A percentile compares a stretch with the other conserved stretches of the same genome.
phyloP scores from a whole-genome alignment of 129 eudicot species.

The Saposhnikovia divaricata region DNA sequence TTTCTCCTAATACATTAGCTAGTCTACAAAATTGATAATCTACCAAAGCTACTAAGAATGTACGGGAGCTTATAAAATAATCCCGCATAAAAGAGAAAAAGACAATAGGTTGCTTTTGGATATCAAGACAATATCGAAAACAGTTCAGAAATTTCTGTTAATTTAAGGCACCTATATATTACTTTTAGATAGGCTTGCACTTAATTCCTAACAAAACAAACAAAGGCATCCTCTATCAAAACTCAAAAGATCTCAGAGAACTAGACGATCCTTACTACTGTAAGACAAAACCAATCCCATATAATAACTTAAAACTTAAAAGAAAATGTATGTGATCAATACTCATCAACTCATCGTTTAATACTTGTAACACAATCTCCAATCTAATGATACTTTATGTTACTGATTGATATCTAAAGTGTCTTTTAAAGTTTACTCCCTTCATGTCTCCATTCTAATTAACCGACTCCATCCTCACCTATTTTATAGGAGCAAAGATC shows the following conservation, averaged over 20 bases:
- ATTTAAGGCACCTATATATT: not conserved
- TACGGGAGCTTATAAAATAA: not conserved
- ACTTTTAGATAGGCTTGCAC: not conserved
- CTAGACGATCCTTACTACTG: not conserved
- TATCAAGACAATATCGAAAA: not conserved
- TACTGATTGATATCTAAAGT: no score
- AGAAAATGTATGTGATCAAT: not conserved
- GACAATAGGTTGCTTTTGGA: not conserved
- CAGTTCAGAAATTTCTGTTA: not conserved
- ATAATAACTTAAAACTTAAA: not conserved
- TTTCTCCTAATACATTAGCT: not conserved
- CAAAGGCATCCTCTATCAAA: not conserved
- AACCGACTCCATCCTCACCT: no score
- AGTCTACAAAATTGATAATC: not conserved
- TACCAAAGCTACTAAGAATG: not conserved
- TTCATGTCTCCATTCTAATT: no score
- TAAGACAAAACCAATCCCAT: not conserved
- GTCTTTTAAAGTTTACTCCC: not conserved
- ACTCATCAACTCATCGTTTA: not conserved
- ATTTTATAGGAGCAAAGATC: no score
- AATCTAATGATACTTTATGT: no score
- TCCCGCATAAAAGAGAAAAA: not conserved
- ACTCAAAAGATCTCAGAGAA: not conserved
- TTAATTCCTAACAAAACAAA: not conserved
- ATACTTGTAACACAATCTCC: not conserved